Base-by-base conservation (phyloP, 106 monocot species). In the Phalaenopsis equestris region DNA sequence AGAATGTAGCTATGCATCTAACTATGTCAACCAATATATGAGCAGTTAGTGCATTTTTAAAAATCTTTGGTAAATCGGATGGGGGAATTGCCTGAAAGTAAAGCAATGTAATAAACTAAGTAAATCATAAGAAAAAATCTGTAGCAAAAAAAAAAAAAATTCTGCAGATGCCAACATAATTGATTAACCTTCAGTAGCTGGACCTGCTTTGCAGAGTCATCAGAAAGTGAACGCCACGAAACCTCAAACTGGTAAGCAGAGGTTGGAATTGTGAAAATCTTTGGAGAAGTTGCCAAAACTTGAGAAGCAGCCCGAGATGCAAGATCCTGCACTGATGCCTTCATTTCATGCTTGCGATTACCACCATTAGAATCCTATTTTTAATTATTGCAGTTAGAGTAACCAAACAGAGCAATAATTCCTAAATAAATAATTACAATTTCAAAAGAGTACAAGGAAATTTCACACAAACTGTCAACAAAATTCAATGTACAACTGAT, bases 161-260 rank as follows among this genome's bases (percentile, higher is more conserved):
- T 81, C 12, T 58, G 1, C 1, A 72, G 10, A 83, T 67, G 75
- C 45, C 16, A 45, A 47, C 24, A 8, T 30, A 49, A 49, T 19
- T 49, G 21, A 83, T 41, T 61, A 77, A 95, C 99, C 93, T 95
- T 99, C n/a, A 99, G 79, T 77, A 99, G 73, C 42, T 79, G 79
- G 82, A 82, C 75, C 87, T 99, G 99, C 76, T 75, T 52, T 19
- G 37, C 21, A 79, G 76, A 64, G 73, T 95, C 93, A 78, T 89
- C 75, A 73, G 95, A 99, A 8, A 95, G 87, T 41, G 90, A 84
- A 49, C 90, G 88, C 95, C 95, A 99, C 17, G 87, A 93, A 82
- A 95, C 90, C 78, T 99, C 99, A 86, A 99, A 95, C 68, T 99
- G 90, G 75, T 99, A 99, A 75, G 95, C 93, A 48, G 95, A 83